phyloP scores from a whole-genome alignment of 768 basidiomycete species.

The Lentinula edodes region DNA sequence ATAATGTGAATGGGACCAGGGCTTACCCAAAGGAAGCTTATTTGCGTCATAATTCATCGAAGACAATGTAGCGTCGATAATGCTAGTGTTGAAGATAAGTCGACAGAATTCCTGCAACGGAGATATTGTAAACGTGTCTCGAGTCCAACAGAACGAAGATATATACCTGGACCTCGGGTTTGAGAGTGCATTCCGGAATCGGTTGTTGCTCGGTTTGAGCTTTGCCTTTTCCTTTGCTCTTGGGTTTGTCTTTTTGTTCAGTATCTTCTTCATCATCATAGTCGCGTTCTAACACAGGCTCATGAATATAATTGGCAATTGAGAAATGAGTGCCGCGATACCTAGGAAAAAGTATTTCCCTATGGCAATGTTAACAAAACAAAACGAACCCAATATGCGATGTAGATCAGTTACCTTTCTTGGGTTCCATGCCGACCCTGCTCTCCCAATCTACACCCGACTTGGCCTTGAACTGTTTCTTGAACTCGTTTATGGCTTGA shows the following conservation, averaged over 20 bases:
- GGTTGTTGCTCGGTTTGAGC: constrained; percentile 25
- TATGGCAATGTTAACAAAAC: constrained; percentile 13
- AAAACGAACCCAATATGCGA: not conserved
- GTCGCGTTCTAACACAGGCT: constrained; percentile 34
- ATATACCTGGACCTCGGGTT: constrained; percentile 38
- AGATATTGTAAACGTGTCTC: not conserved
- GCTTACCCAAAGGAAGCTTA: constrained; percentile 54
- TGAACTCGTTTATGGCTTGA: constrained; percentile 45
- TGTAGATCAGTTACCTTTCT: constrained; percentile 31
- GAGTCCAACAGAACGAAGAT: not conserved
- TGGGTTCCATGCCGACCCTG: constrained; percentile 44
- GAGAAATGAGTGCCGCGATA: constrained; percentile 15
- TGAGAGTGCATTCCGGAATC: constrained; percentile 43
- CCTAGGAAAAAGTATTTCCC: constrained; percentile 63
- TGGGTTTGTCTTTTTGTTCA: constrained; percentile 12
- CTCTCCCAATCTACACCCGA: constrained; percentile 44
- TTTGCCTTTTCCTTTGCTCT: constrained; percentile 17
- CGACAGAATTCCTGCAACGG: constrained; percentile 34
- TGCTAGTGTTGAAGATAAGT: constrained; percentile 47
- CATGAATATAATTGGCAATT: not conserved
- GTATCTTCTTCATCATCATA: constrained; percentile 45
- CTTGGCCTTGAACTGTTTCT: constrained; percentile 56
- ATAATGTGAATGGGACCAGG: not conserved
- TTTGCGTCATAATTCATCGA: constrained; percentile 65
- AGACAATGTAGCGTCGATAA: constrained; percentile 49